Percentiles rank a stretch among this genome's conserved stretches.
These are phyloP conservation scores for Plasmodium gaboni DNA, from an alignment of 169 alveolate species.

Conservation along the genomic window DNA sequence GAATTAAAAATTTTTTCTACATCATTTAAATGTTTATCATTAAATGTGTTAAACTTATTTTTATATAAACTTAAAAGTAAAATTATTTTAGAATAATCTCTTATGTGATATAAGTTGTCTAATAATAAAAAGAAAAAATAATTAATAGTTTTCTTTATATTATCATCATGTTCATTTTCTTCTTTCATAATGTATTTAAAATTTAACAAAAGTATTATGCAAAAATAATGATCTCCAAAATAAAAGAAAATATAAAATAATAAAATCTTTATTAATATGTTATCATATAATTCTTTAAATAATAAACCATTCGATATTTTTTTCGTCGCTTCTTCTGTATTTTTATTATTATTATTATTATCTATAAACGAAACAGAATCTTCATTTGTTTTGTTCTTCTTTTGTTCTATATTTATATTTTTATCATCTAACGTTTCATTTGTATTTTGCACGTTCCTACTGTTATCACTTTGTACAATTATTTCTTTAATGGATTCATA, in stretches of 20 bases:
- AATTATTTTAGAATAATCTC: constrained; percentile 60
- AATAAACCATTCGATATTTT: constrained; percentile 2
- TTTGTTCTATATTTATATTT: constrained; percentile 16
- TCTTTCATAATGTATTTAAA: constrained; percentile 34
- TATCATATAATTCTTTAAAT: constrained; percentile 67
- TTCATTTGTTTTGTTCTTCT: constrained; percentile 18
- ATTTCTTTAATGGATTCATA: constrained; percentile 50
- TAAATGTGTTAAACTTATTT: constrained; percentile 28
- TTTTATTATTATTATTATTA: background rate
- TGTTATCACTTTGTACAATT: constrained; percentile 16
- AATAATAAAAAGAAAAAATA: constrained; percentile 55
- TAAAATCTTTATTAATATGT: constrained; percentile 34
- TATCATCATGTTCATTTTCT: constrained; percentile 11
- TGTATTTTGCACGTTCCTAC: constrained; percentile 4
- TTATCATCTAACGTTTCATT: constrained; percentile 3
- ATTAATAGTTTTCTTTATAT: constrained; percentile 20
- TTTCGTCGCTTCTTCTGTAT: constrained; percentile 6
- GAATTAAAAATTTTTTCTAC: constrained; percentile 53
- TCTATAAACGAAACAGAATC: background rate
- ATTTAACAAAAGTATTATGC: constrained; percentile 54
- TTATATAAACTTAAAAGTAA: constrained; percentile 49
- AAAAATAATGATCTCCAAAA: constrained; percentile 70
- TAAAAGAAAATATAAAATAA: constrained; percentile 67
- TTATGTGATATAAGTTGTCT: constrained; percentile 46
- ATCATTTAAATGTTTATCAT: constrained; percentile 30